Conservation (phyloP, 164 flowering plant species). For the Aristolochia contorta region DNA sequence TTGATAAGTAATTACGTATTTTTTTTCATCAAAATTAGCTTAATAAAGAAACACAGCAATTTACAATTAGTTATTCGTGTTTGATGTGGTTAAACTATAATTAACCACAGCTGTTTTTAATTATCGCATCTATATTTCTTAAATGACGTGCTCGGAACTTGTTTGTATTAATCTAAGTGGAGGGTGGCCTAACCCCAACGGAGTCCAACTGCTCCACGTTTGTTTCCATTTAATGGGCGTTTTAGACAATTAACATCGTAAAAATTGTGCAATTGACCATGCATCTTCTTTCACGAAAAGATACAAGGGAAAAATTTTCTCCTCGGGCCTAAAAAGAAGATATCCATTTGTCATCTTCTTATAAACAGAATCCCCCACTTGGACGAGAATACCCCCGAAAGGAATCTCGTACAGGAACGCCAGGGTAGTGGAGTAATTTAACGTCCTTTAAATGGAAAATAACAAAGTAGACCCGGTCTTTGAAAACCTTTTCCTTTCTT, state of each 20-base stretch:
- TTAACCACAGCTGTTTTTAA: neutral
- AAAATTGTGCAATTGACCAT: neutral
- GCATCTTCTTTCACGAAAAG: slow-evolving; percentile 4
- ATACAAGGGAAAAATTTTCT: neutral
- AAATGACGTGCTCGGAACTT: neutral
- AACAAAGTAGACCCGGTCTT: too few relatives aligned
- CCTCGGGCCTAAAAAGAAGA: neutral
- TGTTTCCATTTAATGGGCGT: neutral
- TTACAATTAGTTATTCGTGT: too few relatives aligned
- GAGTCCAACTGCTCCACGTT: neutral
- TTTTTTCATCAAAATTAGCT: too few relatives aligned
- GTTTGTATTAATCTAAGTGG: neutral
- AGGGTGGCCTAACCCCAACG: slow-evolving; percentile 7
- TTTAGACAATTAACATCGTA: neutral
- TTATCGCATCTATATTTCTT: neutral
- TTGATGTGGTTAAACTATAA: neutral
- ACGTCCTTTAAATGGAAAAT: too few relatives aligned
- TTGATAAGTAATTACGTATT: too few relatives aligned
- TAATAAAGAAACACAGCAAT: too few relatives aligned
- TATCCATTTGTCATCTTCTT: neutral
- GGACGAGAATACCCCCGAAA: neutral
- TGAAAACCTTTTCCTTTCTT: too few relatives aligned
- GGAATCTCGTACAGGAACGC: too few relatives aligned
- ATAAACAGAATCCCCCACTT: neutral
- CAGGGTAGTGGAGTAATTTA: too few relatives aligned